phyloP scores from a whole-genome alignment of 1,284 basidiomycete species.

The Fomitopsis pinicola region DNA sequence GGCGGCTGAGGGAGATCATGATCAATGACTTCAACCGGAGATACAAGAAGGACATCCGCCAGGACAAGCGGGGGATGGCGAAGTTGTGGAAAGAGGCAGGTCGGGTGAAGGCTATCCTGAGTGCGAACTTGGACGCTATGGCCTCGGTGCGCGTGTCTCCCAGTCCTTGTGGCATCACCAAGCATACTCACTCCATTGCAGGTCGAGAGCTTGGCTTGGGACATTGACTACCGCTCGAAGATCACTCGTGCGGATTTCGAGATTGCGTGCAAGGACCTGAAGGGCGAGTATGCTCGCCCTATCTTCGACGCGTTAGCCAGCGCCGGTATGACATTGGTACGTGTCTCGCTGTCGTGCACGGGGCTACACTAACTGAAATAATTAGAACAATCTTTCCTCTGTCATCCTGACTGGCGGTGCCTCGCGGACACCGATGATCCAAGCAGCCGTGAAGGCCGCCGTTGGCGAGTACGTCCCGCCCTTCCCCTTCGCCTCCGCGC shows the following conservation, averaged over 20 bases:
- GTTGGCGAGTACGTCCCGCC: conserved; percentile 63
- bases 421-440: conserved; percentile 90
- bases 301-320: conserved; percentile 73
- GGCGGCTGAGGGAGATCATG: conserved; percentile 80
- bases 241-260: conserved; percentile 81
- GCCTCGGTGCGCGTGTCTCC: conserved; percentile 50
- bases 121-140: conserved; percentile 83
- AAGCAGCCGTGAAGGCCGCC: conserved; percentile 70
- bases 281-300: conserved; percentile 63
- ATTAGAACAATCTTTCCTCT: conserved; percentile 73
- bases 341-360: not conserved
- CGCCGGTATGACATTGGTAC: conserved; percentile 66
- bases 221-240: conserved; percentile 85
- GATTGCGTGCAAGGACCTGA: conserved; percentile 59
- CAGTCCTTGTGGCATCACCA: not conserved
- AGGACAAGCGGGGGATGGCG: conserved; percentile 85
- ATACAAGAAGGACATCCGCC: conserved; percentile 58
- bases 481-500: not conserved
- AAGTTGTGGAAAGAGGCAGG: conserved; percentile 93
- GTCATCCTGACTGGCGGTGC: conserved; percentile 91
- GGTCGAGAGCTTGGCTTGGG: conserved; percentile 87
- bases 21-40: conserved; percentile 72
- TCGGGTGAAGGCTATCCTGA: conserved; percentile 89
- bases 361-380: not conserved
- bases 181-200: conserved; percentile 24